These are phyloP conservation scores for Pyrrhoderma lamaoense DNA, from an alignment of 1,284 basidiomycete species.

Conservation along the genomic window DNA sequence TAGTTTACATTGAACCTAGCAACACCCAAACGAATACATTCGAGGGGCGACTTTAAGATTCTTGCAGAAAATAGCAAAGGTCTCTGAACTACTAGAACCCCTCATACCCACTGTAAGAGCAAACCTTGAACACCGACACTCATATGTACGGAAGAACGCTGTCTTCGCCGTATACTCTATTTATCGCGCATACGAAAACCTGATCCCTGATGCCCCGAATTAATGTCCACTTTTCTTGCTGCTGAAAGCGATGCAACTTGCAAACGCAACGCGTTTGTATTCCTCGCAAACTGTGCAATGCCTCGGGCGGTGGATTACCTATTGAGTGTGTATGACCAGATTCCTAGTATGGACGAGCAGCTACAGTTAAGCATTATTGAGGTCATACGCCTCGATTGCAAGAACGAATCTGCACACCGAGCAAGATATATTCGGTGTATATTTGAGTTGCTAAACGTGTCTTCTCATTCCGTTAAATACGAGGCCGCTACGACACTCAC, in stretches of 20 bases:
- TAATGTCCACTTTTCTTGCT: constrained; percentile 96
- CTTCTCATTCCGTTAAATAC: constrained; percentile 95
- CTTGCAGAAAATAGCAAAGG: constrained; percentile 92
- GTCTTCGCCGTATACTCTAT: constrained; percentile 95
- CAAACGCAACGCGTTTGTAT: constrained; percentile 96
- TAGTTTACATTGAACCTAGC: constrained; percentile 37
- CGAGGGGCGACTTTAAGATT: constrained; percentile 95
- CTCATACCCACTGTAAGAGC: constrained; percentile 89
- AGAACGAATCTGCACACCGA: constrained; percentile 72
- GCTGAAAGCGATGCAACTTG: constrained; percentile 96
- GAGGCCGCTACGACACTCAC: constrained; percentile 96
- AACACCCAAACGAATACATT: constrained; percentile 99
- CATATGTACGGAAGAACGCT: constrained; percentile 97
- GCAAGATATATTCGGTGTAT: constrained; percentile 90
- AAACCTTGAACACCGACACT: constrained; percentile 97
- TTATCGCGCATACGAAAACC: constrained; percentile 88
- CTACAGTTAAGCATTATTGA: constrained; percentile 97
- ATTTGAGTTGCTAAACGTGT: constrained; percentile 88
- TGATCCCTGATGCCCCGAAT: constrained; percentile 95
- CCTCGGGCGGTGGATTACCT: constrained; percentile 91
- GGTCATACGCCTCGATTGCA: constrained; percentile 88
- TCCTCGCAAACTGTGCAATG: constrained; percentile 86
- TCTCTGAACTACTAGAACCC: constrained; percentile 92
- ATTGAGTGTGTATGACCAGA: constrained; percentile 77
- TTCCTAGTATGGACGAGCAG: constrained; percentile 83